Base-by-base conservation (phyloP, 192 early-diverging fungal genomes). In the Glomus cerebriforme region DNA sequence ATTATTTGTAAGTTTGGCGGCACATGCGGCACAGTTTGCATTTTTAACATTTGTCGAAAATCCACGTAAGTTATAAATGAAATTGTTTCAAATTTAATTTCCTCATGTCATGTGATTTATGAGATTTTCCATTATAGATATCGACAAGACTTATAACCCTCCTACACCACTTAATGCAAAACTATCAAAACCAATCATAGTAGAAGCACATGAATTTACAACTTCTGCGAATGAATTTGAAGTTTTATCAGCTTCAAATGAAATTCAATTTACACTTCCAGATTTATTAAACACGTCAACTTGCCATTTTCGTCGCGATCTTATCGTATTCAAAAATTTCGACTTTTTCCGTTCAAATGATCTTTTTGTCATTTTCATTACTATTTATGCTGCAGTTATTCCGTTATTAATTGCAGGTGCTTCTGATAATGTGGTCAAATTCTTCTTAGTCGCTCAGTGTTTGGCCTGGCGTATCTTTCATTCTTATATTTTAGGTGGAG, bases 21-120 rank as follows among this genome's bases (percentile, higher is more conserved):
- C 96, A 12, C 98, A 99, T 81, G 90, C 91, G 37, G 86, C 89
- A 34, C 96, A 99, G 83, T 93, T 98, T 75, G 87, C 88, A 54
- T 99, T 99, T 83, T 87, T 99, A 77, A 90, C 89, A 43, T 84
- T 93, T 63, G 96, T 99, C 49, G 98, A 99, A 86, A 96, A 93
- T 80, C 97, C 96, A 79, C 97, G 88, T 89, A 84, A 87, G 87
- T 87, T 2, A 31, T 10, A 49, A 32, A 3, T 34, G 31, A 54
- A 64, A 59, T n/a, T n/a, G n/a, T n/a, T n/a, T 22, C 10, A 26
- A 22, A 32, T 49, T 73, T 26, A 29, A 58, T 13, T 47, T 8
- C 12, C 3, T 2, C 24, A 22, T 12, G 26, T 6, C 27, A 58
- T 35, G 17, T 74, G 29, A 45, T 13, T 2, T 47, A 0, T 27